Percentiles rank a stretch among this genome's conserved stretches.
Evolutionary conservation across 1,284 basidiomycete genomes (phyloP).

Genomic region (Entoloma clypeatum): DNA sequence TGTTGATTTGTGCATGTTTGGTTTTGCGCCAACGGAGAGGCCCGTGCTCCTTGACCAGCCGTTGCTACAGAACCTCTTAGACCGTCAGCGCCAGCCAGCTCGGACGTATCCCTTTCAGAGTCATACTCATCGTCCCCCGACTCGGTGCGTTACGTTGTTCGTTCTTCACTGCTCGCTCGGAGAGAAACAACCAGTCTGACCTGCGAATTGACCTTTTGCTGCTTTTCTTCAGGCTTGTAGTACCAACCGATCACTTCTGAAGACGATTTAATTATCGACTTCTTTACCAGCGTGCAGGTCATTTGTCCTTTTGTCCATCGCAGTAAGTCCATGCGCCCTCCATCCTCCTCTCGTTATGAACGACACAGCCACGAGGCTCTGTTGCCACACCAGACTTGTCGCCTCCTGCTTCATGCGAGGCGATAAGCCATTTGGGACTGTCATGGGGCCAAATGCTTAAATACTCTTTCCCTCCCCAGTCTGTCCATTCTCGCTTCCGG

Average conservation of each 20-base stretch:
- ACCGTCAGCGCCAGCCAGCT: slow-evolving; percentile 36
- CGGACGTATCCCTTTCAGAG: slow-evolving; percentile 17
- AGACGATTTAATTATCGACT: slow-evolving; percentile 28
- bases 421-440: slow-evolving; percentile 21
- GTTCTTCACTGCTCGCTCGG: not conserved
- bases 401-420: slow-evolving; percentile 20
- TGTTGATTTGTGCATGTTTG: slow-evolving; percentile 30
- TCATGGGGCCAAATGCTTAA: slow-evolving; percentile 20
- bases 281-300: slow-evolving; percentile 16
- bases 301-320: slow-evolving; percentile 17
- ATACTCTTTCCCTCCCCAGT: slow-evolving; percentile 23
- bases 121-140: slow-evolving; percentile 15
- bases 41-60: slow-evolving; percentile 31
- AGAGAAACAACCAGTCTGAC: not conserved
- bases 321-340: slow-evolving; percentile 23
- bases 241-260: slow-evolving; percentile 23
- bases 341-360: slow-evolving; percentile 14
- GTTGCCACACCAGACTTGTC: slow-evolving; percentile 32
- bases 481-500: slow-evolving; percentile 17
- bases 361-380: slow-evolving; percentile 35
- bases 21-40: slow-evolving; percentile 27
- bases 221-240: slow-evolving; percentile 23
- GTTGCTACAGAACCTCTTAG: slow-evolving; percentile 38
- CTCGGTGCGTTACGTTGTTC: slow-evolving; percentile 20
- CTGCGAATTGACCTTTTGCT: slow-evolving; percentile 2